Conservation (phyloP, 1,284 basidiomycete genomes). For the Ganoderma boninense region DNA sequence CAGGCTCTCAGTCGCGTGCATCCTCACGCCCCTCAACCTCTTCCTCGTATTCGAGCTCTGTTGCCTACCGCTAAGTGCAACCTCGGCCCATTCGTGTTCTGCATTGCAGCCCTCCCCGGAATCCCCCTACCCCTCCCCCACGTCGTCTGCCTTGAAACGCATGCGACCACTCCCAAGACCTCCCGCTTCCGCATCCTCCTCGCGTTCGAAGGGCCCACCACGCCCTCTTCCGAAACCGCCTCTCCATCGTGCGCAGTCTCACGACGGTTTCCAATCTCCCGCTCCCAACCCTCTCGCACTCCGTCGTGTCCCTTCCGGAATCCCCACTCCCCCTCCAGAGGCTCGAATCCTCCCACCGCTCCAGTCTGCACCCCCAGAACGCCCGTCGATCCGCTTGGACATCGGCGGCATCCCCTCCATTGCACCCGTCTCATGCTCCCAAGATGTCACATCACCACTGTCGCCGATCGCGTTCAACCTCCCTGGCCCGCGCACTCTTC, state of each 20-base stretch:
- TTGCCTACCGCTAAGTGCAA: constrained; percentile 8
- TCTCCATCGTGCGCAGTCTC: constrained; percentile 12
- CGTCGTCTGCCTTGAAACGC: not conserved
- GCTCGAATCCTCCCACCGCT: not conserved
- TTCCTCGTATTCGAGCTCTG: constrained; percentile 26
- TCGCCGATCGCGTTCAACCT: constrained; percentile 31
- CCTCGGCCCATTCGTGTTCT: not conserved
- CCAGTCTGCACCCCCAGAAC: constrained; percentile 1
- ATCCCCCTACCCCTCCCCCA: not conserved
- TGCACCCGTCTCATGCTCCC: not conserved
- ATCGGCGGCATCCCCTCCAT: constrained; percentile 7
- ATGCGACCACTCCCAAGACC: constrained; percentile 26
- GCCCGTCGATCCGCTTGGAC: constrained; percentile 21
- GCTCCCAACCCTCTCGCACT: not conserved
- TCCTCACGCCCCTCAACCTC: constrained; percentile 29
- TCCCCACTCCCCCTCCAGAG: not conserved
- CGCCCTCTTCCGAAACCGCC: constrained; percentile 29
- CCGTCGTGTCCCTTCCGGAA: not conserved
- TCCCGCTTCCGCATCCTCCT: constrained; percentile 14
- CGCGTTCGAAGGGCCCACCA: constrained; percentile 6
- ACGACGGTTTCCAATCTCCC: not conserved
- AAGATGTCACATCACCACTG: constrained; percentile 15
- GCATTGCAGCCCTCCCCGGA: constrained; percentile 2
- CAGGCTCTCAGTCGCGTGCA: not conserved
- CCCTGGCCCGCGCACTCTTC: constrained; percentile 23